Evolutionary conservation across 768 basidiomycete species (phyloP).

Genomic region (Pholiota molesta): DNA sequence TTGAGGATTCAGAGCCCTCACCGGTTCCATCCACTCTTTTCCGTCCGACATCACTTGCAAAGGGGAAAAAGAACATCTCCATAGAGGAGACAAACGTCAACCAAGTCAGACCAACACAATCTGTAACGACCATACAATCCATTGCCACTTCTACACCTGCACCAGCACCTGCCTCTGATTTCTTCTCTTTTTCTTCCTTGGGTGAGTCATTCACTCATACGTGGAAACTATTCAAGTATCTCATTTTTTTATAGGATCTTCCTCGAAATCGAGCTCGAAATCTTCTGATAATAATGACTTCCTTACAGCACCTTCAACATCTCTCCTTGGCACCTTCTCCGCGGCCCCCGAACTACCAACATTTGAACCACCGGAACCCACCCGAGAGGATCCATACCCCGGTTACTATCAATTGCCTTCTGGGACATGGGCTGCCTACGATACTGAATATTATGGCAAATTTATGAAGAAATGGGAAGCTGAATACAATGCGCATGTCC

Average conservation of each 20-base stretch:
- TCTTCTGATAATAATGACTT: neutral
- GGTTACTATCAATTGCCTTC: conserved; percentile 87
- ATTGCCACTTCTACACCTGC: conserved; percentile 1
- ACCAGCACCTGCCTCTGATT: conserved; percentile 50
- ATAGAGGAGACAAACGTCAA: conserved; percentile 41
- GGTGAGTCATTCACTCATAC: conserved; percentile 36
- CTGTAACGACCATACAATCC: neutral
- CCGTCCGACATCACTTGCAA: conserved; percentile 59
- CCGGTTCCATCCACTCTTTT: conserved; percentile 47
- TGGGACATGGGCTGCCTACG: conserved; percentile 78
- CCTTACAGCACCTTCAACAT: conserved; percentile 19
- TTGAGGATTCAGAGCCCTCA: conserved; percentile 1
- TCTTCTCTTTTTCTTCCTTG: conserved; percentile 57
- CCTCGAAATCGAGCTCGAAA: neutral
- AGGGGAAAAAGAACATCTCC: conserved; percentile 62
- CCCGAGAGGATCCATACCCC: conserved; percentile 75
- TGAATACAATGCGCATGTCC: conserved; percentile 72
- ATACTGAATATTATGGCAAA: conserved; percentile 65
- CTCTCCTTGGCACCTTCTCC: conserved; percentile 43
- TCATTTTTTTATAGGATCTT: neutral
- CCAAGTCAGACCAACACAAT: conserved; percentile 15
- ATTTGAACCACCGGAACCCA: conserved; percentile 75
- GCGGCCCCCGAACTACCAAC: conserved; percentile 72
- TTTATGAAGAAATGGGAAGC: conserved; percentile 75
- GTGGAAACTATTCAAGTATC: neutral